phyloP scores from a whole-genome alignment of 2,329 filamentous ascomycete genomes.

The Exophiala dermatitidis region DNA sequence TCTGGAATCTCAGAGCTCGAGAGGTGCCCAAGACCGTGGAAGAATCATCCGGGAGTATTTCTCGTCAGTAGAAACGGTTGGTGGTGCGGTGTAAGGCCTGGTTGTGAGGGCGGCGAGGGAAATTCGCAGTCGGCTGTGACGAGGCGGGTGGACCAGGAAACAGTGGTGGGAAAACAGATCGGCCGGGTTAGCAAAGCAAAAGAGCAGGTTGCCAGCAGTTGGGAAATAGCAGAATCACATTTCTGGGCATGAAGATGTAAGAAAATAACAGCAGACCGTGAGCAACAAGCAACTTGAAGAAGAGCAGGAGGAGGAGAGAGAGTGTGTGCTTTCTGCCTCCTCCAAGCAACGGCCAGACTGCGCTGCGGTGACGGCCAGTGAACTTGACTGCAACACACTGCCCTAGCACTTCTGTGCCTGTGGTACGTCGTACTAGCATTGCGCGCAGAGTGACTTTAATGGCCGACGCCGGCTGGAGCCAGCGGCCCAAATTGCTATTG shows the following conservation, averaged over 20 bases:
- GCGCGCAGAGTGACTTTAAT: background rate
- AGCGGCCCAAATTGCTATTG: too few species aligned
- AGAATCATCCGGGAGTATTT: conserved; percentile 1
- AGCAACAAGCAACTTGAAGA: background rate
- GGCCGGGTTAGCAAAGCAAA: background rate
- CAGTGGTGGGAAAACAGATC: background rate
- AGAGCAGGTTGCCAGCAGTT: conserved; percentile 6
- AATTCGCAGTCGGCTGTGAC: conserved; percentile 9
- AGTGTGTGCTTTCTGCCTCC: conserved; percentile 5
- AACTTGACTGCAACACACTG: background rate
- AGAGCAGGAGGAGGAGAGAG: conserved; percentile 1
- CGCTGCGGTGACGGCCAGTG: background rate
- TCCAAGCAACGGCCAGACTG: background rate
- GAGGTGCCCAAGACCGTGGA: background rate
- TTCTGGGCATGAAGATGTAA: background rate
- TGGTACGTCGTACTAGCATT: background rate
- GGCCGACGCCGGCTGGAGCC: background rate
- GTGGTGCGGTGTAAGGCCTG: conserved; percentile 5
- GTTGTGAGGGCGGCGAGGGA: conserved; percentile 5
- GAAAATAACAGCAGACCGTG: background rate
- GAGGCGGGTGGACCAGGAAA: background rate
- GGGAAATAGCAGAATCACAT: conserved; percentile 15
- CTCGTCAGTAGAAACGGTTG: background rate
- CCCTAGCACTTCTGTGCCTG: background rate
- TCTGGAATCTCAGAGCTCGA: background rate